A percentile compares a stretch with the other conserved stretches of the same genome.
Evolutionary conservation across 208 protist species (phyloP).

Genomic region (Trypanosoma theileri): DNA sequence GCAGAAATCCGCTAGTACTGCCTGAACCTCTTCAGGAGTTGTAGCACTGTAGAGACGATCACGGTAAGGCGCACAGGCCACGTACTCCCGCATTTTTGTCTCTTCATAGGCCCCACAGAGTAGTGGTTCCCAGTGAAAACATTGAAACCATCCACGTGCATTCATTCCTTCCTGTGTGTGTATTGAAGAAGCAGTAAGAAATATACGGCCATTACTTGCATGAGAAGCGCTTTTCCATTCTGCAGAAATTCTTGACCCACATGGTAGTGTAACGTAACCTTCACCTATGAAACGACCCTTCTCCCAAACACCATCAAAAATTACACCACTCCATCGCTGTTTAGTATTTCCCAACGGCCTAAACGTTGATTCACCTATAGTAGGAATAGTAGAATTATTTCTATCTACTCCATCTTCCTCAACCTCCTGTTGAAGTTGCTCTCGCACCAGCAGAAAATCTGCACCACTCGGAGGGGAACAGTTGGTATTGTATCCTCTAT

Average conservation of each 20-base stretch:
- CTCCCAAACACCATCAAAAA: slow-evolving; percentile 72
- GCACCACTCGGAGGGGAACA: slow-evolving; percentile 28
- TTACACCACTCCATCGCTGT: slow-evolving; percentile 35
- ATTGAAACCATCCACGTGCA: slow-evolving; percentile 53
- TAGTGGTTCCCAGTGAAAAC: slow-evolving; percentile 81
- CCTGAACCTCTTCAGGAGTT: slow-evolving; percentile 44
- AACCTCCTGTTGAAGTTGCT: background rate
- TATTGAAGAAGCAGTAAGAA: slow-evolving; percentile 25
- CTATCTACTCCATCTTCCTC: background rate
- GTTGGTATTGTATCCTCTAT: background rate
- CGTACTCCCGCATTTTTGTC: slow-evolving; percentile 16
- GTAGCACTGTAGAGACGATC: slow-evolving; percentile 37
- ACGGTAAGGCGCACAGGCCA: slow-evolving; percentile 21
- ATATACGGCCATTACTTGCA: slow-evolving; percentile 48
- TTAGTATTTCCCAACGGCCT: background rate
- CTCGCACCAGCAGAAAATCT: slow-evolving; percentile 14
- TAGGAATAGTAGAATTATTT: too few relatives aligned
- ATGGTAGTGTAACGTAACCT: slow-evolving; percentile 66
- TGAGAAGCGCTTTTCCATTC: slow-evolving; percentile 58
- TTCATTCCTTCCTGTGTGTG: slow-evolving; percentile 25
- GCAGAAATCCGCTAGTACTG: slow-evolving; percentile 51
- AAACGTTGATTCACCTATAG: too few relatives aligned
- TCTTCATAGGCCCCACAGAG: slow-evolving; percentile 39
- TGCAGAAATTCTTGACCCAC: slow-evolving; percentile 52
- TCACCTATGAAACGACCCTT: slow-evolving; percentile 57